These are phyloP conservation scores for Penicillium pancosmium DNA, from an alignment of 495 filamentous ascomycete genomes.

Conservation along the genomic window DNA sequence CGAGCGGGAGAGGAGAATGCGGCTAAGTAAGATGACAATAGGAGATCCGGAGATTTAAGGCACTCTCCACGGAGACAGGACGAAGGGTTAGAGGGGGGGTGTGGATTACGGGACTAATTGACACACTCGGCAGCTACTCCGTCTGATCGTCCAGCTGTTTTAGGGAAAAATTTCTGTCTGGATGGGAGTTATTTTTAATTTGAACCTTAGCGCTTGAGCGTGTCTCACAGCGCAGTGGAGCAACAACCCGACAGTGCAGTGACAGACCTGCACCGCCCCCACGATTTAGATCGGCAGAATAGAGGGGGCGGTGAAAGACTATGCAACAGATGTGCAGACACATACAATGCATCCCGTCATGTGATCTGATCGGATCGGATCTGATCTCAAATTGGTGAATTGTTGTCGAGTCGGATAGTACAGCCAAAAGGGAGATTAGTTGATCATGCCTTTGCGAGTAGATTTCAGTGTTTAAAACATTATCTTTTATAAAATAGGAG, in stretches of 20 bases:
- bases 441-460: neutral
- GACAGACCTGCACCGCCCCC: neutral
- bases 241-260: neutral
- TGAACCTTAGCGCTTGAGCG: constrained; percentile 21
- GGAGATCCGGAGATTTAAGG: constrained; percentile 22
- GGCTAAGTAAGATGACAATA: constrained; percentile 11
- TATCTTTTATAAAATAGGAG: neutral
- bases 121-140: constrained; percentile 12
- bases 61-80: constrained; percentile 1
- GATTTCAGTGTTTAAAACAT: neutral
- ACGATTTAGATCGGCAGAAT: too few species aligned
- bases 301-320: too few species aligned
- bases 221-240: constrained; percentile 26
- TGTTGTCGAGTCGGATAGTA: too few species aligned
- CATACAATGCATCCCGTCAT: too few species aligned
- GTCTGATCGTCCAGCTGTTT: constrained; percentile 14
- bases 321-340: too few species aligned
- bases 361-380: too few species aligned
- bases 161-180: neutral
- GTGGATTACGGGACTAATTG: constrained; percentile 9
- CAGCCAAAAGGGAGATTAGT: too few species aligned
- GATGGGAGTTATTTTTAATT: constrained; percentile 28
- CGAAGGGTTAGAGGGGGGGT: neutral
- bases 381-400: too few species aligned
- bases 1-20: constrained; percentile 15